Conservation (phyloP, 2,329 filamentous ascomycete species). For the Kalaharituber pfeilii region DNA sequence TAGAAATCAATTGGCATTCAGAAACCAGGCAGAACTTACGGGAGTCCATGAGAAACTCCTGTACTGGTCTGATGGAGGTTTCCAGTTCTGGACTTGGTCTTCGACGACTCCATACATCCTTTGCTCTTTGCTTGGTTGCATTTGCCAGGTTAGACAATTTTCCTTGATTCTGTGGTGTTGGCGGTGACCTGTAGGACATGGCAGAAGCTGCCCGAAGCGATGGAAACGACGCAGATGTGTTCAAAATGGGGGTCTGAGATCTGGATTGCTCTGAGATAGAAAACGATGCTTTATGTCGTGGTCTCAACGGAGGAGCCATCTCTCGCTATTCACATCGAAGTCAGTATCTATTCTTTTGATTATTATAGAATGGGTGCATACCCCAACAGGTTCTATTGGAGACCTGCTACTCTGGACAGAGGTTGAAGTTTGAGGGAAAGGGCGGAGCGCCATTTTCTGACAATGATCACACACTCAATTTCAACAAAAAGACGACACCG, state of each 20-base stretch:
- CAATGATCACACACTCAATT: not conserved
- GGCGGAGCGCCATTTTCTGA: not conserved
- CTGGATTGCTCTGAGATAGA: not conserved
- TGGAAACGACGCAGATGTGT: not conserved
- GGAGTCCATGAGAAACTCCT: slow-evolving; percentile 51
- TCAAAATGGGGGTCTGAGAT: not conserved
- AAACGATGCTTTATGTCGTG: not conserved
- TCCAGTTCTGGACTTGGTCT: slow-evolving; percentile 48
- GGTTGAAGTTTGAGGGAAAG: not conserved
- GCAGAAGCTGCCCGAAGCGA: not conserved
- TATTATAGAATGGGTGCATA: not conserved
- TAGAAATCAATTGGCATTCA: not conserved
- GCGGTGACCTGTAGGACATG: not conserved
- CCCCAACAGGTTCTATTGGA: not conserved
- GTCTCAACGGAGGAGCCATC: not conserved
- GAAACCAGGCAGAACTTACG: slow-evolving; percentile 35
- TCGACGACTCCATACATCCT: slow-evolving; percentile 30
- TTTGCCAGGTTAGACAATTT: slow-evolving; percentile 5
- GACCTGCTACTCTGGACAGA: not conserved
- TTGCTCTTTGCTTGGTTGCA: slow-evolving; percentile 18
- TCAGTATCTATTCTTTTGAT: not conserved
- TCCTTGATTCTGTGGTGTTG: not conserved
- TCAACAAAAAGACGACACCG: not conserved
- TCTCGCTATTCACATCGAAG: not conserved
- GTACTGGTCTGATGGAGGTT: slow-evolving; percentile 47